These are phyloP conservation scores for Fusarium sp. DNA, from an alignment of 2,329 filamentous ascomycete genomes.

Conservation along the genomic window DNA sequence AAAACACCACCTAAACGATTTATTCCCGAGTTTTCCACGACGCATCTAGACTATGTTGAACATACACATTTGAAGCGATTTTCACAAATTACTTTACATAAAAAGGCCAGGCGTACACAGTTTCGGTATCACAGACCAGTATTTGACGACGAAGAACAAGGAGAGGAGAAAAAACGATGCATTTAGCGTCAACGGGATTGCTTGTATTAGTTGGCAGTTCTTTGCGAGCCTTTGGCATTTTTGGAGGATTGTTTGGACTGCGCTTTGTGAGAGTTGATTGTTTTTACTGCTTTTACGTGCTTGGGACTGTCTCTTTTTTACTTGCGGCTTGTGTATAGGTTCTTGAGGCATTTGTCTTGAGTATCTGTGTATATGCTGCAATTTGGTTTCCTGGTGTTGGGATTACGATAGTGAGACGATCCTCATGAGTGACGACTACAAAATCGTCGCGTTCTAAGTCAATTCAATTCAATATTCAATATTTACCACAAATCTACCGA, in stretches of 20 bases:
- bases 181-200: conserved; percentile 25
- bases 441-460: conserved; percentile 47
- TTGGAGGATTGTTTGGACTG: conserved; percentile 24
- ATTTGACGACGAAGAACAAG: conserved; percentile 36
- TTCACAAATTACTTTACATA: conserved; percentile 28
- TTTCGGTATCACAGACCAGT: conserved; percentile 39
- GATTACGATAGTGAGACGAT: conserved; percentile 51
- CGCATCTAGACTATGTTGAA: conserved; percentile 36
- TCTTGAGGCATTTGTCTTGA: conserved; percentile 2
- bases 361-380: conserved; percentile 10
- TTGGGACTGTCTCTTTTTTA: conserved; percentile 23
- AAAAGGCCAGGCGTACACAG: conserved; percentile 26
- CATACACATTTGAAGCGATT: conserved; percentile 36
- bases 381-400: conserved; percentile 42
- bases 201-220: conserved; percentile 25
- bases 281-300: conserved; percentile 13
- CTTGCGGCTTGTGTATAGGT: conserved; percentile 12
- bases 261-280: conserved; percentile 21
- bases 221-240: conserved; percentile 23
- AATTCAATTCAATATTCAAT: conserved; percentile 36
- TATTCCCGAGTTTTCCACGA: conserved; percentile 14
- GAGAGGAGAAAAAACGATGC: conserved; percentile 19
- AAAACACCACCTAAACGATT: conserved; percentile 47
- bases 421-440: conserved; percentile 50
- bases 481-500: conserved; percentile 15